These are phyloP conservation scores for Leccinellum rugosiceps DNA, from an alignment of 768 basidiomycete genomes.

Conservation along the genomic window DNA sequence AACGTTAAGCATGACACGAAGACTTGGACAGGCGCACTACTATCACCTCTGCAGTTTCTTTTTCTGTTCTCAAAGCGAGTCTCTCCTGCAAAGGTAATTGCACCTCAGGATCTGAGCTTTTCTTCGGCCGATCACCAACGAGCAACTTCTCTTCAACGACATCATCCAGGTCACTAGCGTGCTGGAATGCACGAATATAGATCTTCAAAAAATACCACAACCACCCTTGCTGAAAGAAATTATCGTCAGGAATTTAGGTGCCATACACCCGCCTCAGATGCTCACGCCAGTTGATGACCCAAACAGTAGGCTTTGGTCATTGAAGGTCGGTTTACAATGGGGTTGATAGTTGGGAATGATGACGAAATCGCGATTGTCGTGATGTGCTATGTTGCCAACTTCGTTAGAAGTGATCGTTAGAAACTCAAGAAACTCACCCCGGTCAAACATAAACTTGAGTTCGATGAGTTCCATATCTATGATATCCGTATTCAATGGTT, in stretches of 20 bases:
- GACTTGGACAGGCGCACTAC: constrained; percentile 3
- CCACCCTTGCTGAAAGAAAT: constrained; percentile 59
- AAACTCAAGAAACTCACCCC: constrained; percentile 43
- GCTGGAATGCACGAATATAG: constrained; percentile 75
- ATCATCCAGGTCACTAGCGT: constrained; percentile 78
- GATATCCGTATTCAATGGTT: constrained; percentile 64
- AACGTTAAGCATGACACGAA: constrained; percentile 5
- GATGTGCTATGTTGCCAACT: constrained; percentile 48
- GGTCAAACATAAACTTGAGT: constrained; percentile 78
- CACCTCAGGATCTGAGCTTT: constrained; percentile 46
- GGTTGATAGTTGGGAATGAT: constrained; percentile 82
- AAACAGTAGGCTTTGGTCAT: constrained; percentile 68
- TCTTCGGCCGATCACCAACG: constrained; percentile 77
- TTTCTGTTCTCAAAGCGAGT: constrained; percentile 44
- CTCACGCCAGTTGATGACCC: constrained; percentile 61
- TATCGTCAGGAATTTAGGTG: not conserved
- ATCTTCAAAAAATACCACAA: constrained; percentile 66
- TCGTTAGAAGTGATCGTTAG: constrained; percentile 4
- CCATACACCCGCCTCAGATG: constrained; percentile 4
- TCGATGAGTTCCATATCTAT: constrained; percentile 84
- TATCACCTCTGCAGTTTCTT: constrained; percentile 54
- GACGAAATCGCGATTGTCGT: constrained; percentile 84
- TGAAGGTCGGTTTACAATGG: constrained; percentile 43
- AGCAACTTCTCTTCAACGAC: constrained; percentile 78
- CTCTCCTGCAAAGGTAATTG: constrained; percentile 57